Conservation (phyloP, 2,329 filamentous ascomycete species). For the Cladosporium colombiae region DNA sequence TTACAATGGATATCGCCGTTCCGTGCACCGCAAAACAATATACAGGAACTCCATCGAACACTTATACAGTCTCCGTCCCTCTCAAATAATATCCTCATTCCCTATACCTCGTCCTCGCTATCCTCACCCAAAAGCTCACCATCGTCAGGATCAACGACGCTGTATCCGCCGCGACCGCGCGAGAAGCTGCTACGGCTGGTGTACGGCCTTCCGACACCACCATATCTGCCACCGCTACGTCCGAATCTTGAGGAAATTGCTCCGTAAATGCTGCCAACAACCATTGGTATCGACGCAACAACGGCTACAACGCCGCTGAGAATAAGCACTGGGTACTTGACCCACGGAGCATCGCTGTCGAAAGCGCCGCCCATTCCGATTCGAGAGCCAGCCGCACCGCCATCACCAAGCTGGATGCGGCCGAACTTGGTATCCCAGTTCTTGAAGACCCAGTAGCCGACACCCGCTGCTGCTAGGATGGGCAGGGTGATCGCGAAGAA, state of each 20-base stretch:
- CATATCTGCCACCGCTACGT: constrained; percentile 45
- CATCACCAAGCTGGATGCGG: constrained; percentile 80
- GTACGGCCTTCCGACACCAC: constrained; percentile 67
- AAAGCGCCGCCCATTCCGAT: constrained; percentile 47
- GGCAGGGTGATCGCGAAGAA: constrained; percentile 85
- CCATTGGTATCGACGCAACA: constrained; percentile 60
- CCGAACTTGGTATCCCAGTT: constrained; percentile 91
- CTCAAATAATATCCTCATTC: neutral
- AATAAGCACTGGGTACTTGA: constrained; percentile 69
- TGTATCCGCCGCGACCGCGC: constrained; percentile 82
- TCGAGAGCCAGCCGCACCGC: constrained; percentile 28
- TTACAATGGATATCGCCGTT: constrained; percentile 6
- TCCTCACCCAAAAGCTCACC: constrained; percentile 92
- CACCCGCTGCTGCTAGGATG: constrained; percentile 66
- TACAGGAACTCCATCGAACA: neutral
- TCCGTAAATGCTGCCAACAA: constrained; percentile 73
- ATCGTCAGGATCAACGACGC: constrained; percentile 86
- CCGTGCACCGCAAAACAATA: constrained; percentile 10
- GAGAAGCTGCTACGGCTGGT: constrained; percentile 89
- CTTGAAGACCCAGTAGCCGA: constrained; percentile 82
- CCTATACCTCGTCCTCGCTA: constrained; percentile 77
- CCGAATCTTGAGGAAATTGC: constrained; percentile 55
- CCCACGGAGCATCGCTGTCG: constrained; percentile 72
- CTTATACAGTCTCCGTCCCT: neutral
- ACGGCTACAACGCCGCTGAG: constrained; percentile 58